Evolutionary conservation across 352 stramenopile species (phyloP).

Genomic region (Globisporangium polare): DNA sequence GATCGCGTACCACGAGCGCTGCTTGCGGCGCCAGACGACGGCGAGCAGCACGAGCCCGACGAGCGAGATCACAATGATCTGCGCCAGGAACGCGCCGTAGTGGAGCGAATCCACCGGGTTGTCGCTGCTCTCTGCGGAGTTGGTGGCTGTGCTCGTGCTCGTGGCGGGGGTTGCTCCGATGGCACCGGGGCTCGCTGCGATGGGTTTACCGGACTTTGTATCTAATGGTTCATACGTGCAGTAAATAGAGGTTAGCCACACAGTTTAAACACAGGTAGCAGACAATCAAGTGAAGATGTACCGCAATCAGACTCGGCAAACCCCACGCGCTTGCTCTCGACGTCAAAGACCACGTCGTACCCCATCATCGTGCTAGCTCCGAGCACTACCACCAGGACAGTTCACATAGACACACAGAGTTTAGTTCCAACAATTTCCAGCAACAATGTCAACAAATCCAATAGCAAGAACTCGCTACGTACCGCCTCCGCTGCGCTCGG

Average conservation of each 20-base stretch:
- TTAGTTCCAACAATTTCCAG: constrained; percentile 1
- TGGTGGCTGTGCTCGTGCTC: not conserved
- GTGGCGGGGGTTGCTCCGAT: not conserved
- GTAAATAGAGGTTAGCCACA: not conserved
- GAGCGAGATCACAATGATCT: constrained; percentile 50
- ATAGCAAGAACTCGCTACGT: not conserved
- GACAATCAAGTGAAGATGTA: constrained; percentile 14
- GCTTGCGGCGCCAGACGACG: constrained; percentile 47
- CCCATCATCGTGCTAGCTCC: constrained; percentile 78
- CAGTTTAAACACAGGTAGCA: not conserved
- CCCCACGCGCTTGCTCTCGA: constrained; percentile 64
- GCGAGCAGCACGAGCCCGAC: constrained; percentile 52
- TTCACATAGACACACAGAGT: constrained; percentile 1
- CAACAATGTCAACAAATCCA: not conserved
- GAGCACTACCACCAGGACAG: constrained; percentile 39
- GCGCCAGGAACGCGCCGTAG: constrained; percentile 34
- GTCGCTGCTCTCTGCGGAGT: constrained; percentile 5
- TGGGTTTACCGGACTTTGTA: not conserved
- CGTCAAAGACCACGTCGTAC: constrained; percentile 84
- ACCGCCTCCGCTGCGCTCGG: constrained; percentile 74
- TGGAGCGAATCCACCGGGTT: constrained; percentile 15
- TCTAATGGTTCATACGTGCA: not conserved
- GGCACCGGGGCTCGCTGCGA: constrained; percentile 1
- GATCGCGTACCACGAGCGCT: constrained; percentile 47
- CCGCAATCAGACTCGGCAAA: constrained; percentile 75